Evolutionary conservation across 352 stramenopile species (phyloP).

Genomic region (Thalassiosira livingstoniorum): DNA sequence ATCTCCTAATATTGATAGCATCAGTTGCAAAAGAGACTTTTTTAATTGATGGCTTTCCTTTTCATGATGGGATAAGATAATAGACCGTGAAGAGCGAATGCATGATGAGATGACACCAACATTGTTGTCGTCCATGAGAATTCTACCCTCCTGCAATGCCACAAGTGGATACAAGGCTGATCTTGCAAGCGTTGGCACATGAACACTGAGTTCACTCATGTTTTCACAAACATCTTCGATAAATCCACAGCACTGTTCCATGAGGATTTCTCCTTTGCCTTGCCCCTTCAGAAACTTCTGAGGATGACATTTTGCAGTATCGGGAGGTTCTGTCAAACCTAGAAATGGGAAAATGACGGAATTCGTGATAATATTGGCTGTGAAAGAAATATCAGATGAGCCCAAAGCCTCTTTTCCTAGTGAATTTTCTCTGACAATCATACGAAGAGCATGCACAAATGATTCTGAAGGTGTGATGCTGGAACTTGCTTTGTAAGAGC

Average conservation of each 20-base stretch:
- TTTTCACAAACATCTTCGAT: slow-evolving; percentile 59
- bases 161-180: slow-evolving; percentile 45
- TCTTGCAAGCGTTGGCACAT: slow-evolving; percentile 43
- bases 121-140: slow-evolving; percentile 5
- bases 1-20: slow-evolving; percentile 45
- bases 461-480: slow-evolving; percentile 16
- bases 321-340: slow-evolving; percentile 32
- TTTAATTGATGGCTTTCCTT: slow-evolving; percentile 38
- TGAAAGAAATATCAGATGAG: slow-evolving; percentile 39
- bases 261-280: slow-evolving; percentile 31
- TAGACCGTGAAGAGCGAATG: slow-evolving; percentile 47
- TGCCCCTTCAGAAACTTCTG: slow-evolving; percentile 7
- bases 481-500: neutral
- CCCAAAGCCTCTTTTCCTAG: slow-evolving; percentile 29
- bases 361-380: slow-evolving; percentile 47
- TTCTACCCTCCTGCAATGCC: slow-evolving; percentile 44
- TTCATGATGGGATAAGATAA: slow-evolving; percentile 43
- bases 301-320: neutral
- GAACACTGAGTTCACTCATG: slow-evolving; percentile 14
- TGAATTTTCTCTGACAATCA: slow-evolving; percentile 37
- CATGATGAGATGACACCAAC: slow-evolving; percentile 50
- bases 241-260: slow-evolving; percentile 57
- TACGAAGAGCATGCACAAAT: slow-evolving; percentile 43
- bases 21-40: slow-evolving; percentile 57
- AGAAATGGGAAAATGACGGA: slow-evolving; percentile 50